Evolutionary conservation across 2,329 filamentous ascomycete species (phyloP).

Genomic region (Colletotrichum spaethianum): DNA sequence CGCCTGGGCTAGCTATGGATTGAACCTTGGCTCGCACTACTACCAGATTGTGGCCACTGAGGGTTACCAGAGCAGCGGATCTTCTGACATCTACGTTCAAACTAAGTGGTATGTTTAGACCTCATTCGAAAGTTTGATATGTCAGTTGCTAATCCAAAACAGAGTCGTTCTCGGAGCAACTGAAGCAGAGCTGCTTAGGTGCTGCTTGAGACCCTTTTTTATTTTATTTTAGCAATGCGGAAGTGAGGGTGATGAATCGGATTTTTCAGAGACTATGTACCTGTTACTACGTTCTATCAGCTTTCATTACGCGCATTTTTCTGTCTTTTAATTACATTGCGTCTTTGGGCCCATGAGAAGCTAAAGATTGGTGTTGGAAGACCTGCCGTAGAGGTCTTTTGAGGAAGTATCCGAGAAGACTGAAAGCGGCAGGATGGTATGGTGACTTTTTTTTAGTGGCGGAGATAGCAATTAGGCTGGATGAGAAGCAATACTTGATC

Average conservation of each 20-base stretch:
- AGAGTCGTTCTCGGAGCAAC: neutral
- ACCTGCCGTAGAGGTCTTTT: neutral
- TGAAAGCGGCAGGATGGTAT: neutral
- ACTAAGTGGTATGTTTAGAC: neutral
- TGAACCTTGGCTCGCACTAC: conserved; percentile 63
- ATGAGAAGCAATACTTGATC: neutral
- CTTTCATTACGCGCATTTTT: neutral
- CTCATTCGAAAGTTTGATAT: neutral
- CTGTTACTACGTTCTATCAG: neutral
- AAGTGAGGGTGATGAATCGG: neutral
- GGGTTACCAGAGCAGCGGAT: conserved; percentile 65
- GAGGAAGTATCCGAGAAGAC: neutral
- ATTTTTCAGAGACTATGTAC: neutral
- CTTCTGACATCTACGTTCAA: conserved; percentile 56
- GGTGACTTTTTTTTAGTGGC: neutral
- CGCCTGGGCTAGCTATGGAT: conserved; percentile 63
- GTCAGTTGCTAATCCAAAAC: neutral
- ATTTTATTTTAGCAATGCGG: no score
- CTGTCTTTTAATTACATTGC: neutral
- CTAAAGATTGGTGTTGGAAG: neutral
- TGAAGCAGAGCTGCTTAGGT: neutral
- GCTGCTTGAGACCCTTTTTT: no score
- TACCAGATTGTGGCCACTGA: conserved; percentile 70
- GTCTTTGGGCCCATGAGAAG: neutral
- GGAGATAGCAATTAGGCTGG: neutral